Evolutionary conservation across 306 rosid genomes (phyloP).

Genomic region (Quercus rubra): DNA sequence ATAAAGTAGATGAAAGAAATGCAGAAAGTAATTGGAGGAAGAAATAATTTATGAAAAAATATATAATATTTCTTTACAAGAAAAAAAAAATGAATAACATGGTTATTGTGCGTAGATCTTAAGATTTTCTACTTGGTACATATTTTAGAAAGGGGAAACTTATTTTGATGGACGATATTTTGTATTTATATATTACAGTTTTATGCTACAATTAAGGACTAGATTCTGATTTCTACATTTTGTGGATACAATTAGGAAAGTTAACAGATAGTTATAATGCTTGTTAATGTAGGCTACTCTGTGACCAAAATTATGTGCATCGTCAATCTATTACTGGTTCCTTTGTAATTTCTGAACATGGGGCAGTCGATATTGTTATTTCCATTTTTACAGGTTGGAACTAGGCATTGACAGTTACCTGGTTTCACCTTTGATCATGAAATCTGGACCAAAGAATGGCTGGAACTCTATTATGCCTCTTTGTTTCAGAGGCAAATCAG

Average conservation of each 20-base stretch:
- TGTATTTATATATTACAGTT: not conserved
- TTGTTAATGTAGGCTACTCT: not conserved
- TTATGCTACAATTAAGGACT: not conserved
- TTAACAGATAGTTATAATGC: not conserved
- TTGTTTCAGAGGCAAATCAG: slow-evolving; percentile 63
- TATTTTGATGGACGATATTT: slow-evolving; percentile 1
- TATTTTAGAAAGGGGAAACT: not conserved
- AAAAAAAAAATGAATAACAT: not conserved
- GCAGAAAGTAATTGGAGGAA: not conserved
- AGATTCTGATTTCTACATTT: not conserved
- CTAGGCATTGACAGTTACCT: slow-evolving; percentile 32
- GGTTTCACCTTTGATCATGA: slow-evolving; percentile 56
- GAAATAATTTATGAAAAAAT: not conserved
- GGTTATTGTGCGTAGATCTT: not conserved
- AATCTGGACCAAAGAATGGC: slow-evolving; percentile 58
- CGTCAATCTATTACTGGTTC: not conserved
- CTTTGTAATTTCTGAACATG: slow-evolving; percentile 1
- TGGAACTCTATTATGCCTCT: slow-evolving; percentile 72
- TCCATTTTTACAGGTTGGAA: slow-evolving; percentile 41
- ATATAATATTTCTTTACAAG: not conserved
- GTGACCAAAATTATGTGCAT: not conserved
- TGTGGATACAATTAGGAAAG: not conserved
- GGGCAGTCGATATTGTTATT: not conserved
- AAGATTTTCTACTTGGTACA: slow-evolving; percentile 1
- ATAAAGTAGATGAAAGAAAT: not conserved